These are phyloP conservation scores for Rhodomyrtus psidioides DNA, from an alignment of 441 rosid genomes.

Conservation along the genomic window DNA sequence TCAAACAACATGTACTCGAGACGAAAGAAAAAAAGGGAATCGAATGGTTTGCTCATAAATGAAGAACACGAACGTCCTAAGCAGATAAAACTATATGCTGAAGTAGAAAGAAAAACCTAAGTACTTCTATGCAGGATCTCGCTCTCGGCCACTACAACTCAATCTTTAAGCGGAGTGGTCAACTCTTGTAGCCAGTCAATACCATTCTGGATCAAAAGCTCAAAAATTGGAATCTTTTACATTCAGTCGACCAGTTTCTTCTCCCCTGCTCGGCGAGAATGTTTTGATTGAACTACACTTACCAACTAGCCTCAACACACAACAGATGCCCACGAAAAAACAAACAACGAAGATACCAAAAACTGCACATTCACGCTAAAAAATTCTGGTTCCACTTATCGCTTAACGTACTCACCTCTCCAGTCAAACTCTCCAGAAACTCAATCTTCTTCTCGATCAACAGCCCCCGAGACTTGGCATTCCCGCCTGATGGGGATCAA, in stretches of 20 bases:
- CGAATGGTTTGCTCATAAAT: not conserved
- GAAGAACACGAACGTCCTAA: not conserved
- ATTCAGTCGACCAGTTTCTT: not conserved
- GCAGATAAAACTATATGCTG: not conserved
- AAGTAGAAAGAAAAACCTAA: not conserved
- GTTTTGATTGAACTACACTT: not conserved
- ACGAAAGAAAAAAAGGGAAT: not conserved
- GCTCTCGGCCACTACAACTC: not conserved
- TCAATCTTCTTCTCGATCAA: conserved; percentile 89
- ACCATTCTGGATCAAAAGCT: not conserved
- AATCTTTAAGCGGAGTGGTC: not conserved
- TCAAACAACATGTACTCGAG: not conserved
- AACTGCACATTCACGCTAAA: not conserved
- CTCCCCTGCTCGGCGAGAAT: not conserved
- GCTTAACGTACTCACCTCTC: conserved; percentile 32
- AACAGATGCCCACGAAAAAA: not conserved
- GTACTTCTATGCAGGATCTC: not conserved
- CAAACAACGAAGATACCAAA: not conserved
- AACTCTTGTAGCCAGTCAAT: not conserved
- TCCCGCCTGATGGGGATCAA: conserved; percentile 38
- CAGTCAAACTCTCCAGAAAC: conserved; percentile 74
- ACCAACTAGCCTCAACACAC: not conserved
- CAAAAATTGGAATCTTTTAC: not conserved
- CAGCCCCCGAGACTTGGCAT: conserved; percentile 39
- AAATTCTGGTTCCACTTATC: not conserved